Percentiles rank a stretch among this genome's conserved stretches.
These are phyloP conservation scores for Spergularia bocconei DNA, from an alignment of 148 eudicot genomes.

Conservation along the genomic window DNA sequence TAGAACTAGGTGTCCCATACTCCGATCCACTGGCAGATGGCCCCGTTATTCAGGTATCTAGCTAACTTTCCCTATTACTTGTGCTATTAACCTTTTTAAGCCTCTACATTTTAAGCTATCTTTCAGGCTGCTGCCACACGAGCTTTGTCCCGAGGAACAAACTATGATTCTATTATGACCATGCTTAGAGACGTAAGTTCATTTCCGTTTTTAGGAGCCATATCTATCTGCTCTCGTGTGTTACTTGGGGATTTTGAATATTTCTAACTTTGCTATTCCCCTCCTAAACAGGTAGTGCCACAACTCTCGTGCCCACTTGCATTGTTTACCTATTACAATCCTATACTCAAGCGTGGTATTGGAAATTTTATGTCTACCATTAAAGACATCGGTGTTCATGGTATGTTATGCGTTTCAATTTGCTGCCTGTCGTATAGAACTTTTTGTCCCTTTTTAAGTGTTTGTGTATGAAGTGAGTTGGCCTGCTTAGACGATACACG, in stretches of 20 bases:
- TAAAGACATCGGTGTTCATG: constrained; percentile 81
- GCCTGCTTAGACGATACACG: neutral
- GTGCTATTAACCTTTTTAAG: neutral
- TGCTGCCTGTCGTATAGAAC: neutral
- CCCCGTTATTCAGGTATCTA: constrained; percentile 88
- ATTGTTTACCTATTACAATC: constrained; percentile 85
- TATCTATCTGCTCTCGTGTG: neutral
- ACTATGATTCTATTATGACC: constrained; percentile 58
- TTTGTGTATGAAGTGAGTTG: neutral
- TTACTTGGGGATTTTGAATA: neutral
- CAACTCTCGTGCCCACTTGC: constrained; percentile 85
- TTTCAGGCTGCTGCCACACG: constrained; percentile 95
- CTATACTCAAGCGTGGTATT: constrained; percentile 85
- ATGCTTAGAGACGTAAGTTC: constrained; percentile 68
- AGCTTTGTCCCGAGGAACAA: constrained; percentile 74
- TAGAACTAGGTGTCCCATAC: constrained; percentile 88
- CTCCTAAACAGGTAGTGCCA: constrained; percentile 61
- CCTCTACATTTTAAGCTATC: neutral
- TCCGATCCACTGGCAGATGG: constrained; percentile 98
- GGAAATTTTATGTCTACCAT: constrained; percentile 78
- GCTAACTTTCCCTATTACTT: neutral
- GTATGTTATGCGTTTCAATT: constrained; percentile 38
- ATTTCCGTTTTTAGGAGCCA: neutral
- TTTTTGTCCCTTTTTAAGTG: neutral
- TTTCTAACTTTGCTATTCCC: constrained; percentile 12